These are phyloP conservation scores for Sporisorium sorghi DNA, from an alignment of 1,284 basidiomycete genomes.

Conservation along the genomic window DNA sequence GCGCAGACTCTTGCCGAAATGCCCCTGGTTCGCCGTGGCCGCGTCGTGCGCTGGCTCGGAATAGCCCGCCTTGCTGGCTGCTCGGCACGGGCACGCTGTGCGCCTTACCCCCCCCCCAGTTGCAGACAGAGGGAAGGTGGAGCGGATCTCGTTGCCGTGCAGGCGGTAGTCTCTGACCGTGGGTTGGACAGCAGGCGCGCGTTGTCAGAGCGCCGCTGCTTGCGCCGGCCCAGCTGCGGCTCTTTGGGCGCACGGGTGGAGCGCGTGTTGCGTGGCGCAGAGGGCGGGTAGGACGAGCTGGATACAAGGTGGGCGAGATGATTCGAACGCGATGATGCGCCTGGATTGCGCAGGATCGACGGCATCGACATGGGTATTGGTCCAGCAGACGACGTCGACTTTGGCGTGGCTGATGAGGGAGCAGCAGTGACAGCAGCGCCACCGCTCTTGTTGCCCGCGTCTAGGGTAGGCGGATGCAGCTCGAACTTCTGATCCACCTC, in stretches of 20 bases:
- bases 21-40: slow-evolving; percentile 40
- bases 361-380: slow-evolving; percentile 49
- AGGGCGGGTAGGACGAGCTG: slow-evolving; percentile 28
- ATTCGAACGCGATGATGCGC: slow-evolving; percentile 7
- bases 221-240: slow-evolving; percentile 25
- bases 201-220: slow-evolving; percentile 51
- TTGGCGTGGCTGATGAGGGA: background rate
- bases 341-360: slow-evolving; percentile 38
- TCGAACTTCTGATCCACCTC: slow-evolving; percentile 13
- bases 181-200: slow-evolving; percentile 55
- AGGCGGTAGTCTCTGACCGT: slow-evolving; percentile 50
- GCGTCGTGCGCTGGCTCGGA: slow-evolving; percentile 35
- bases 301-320: slow-evolving; percentile 23
- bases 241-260: slow-evolving; percentile 3
- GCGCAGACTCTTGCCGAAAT: slow-evolving; percentile 50
- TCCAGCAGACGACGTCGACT: slow-evolving; percentile 1
- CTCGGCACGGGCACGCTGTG: slow-evolving; percentile 19
- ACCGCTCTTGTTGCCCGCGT: background rate
- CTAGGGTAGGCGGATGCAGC: slow-evolving; percentile 20
- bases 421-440: background rate
- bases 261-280: slow-evolving; percentile 3
- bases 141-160: slow-evolving; percentile 47
- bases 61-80: slow-evolving; percentile 5
- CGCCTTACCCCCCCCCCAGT: slow-evolving; percentile 10
- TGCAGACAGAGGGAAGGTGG: slow-evolving; percentile 31